Conservation (phyloP, 345 rosid genomes). For the Hypericum androsaemum region DNA sequence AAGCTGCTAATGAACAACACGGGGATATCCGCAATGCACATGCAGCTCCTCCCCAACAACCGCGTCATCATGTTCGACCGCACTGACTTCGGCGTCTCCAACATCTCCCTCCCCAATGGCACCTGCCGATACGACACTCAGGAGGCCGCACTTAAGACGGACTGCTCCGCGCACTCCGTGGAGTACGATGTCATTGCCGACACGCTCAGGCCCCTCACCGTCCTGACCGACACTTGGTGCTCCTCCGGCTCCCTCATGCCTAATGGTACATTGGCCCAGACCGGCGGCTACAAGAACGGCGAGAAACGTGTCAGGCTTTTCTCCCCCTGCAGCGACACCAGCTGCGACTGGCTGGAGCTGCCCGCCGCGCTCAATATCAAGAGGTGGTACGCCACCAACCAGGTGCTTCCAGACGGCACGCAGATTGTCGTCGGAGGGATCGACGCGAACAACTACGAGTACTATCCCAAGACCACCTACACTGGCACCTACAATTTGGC, state of each 20-base stretch:
- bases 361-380: constrained; percentile 32
- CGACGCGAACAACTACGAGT: constrained; percentile 15
- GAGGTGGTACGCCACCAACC: constrained; percentile 74
- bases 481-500: constrained; percentile 28
- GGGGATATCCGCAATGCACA: too few relatives aligned
- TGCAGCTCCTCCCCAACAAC: neutral
- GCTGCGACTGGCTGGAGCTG: constrained; percentile 60
- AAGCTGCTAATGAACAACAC: too few relatives aligned
- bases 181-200: too few relatives aligned
- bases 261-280: neutral
- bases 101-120: constrained; percentile 32
- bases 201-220: too few relatives aligned
- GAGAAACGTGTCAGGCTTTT: constrained; percentile 41
- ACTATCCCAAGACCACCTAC: constrained; percentile 12
- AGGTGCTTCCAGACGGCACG: constrained; percentile 53
- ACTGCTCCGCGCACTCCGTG: too few relatives aligned
- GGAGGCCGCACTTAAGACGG: too few relatives aligned
- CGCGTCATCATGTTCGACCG: neutral
- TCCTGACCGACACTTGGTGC: too few relatives aligned
- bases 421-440: constrained; percentile 67
- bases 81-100: constrained; percentile 33
- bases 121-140: constrained; percentile 22
- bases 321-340: constrained; percentile 41
- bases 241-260: too few relatives aligned
- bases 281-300: constrained; percentile 24